Evolutionary conservation across 345 rosid genomes (phyloP).

Genomic region (Nephelium lappaceum): DNA sequence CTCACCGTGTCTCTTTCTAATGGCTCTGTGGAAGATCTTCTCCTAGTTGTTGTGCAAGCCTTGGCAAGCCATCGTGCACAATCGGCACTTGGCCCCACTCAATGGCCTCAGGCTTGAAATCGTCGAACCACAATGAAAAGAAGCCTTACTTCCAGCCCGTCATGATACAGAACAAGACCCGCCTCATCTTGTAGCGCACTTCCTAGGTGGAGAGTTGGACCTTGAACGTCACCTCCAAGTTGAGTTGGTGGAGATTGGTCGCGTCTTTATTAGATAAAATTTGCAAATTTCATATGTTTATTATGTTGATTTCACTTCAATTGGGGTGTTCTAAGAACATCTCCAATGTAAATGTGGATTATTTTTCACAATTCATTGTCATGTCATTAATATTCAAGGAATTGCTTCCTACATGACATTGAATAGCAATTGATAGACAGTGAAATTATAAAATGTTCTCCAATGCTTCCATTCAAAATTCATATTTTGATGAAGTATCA

Average conservation of each 20-base stretch:
- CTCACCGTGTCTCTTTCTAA: constrained; percentile 32
- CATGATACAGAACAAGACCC: constrained; percentile 73
- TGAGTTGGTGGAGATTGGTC: constrained; percentile 54
- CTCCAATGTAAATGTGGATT: too few relatives aligned
- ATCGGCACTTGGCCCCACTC: constrained; percentile 95
- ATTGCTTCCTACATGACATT: too few relatives aligned
- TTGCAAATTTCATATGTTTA: background rate
- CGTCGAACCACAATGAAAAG: constrained; percentile 65
- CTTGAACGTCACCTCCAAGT: constrained; percentile 79
- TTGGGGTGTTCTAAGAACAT: background rate
- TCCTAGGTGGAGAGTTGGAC: constrained; percentile 66
- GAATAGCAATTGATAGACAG: too few relatives aligned
- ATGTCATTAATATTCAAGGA: too few relatives aligned
- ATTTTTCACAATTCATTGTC: too few relatives aligned
- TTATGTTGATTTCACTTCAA: constrained; percentile 9
- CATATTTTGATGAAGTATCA: too few relatives aligned
- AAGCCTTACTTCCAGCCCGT: constrained; percentile 60
- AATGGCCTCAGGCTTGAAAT: constrained; percentile 71
- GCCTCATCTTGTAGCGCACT: constrained; percentile 36
- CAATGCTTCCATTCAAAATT: too few relatives aligned
- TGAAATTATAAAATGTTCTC: too few relatives aligned
- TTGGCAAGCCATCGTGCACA: constrained; percentile 57
- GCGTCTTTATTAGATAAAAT: constrained; percentile 27
- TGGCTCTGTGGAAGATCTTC: constrained; percentile 51
- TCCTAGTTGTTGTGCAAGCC: constrained; percentile 78